Conservation (phyloP, 768 basidiomycete species). For the Russula sp. region DNA sequence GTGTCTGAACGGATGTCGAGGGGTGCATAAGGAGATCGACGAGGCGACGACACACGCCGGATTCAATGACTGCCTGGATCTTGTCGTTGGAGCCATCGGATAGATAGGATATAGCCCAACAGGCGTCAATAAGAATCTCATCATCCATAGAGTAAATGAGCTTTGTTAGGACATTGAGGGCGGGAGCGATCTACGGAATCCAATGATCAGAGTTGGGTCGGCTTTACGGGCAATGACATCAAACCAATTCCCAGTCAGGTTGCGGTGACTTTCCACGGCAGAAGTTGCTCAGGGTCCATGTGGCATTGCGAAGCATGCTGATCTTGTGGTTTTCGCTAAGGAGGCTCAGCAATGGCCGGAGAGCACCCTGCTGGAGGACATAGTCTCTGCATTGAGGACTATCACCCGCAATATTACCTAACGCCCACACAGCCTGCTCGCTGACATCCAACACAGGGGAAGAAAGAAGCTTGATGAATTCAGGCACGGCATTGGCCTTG, state of each 20-base stretch:
- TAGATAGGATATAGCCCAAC: slow-evolving; percentile 99
- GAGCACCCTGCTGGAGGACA: slow-evolving; percentile 87
- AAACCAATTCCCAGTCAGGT: slow-evolving; percentile 93
- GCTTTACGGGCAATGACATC: slow-evolving; percentile 26
- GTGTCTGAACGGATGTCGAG: slow-evolving; percentile 95
- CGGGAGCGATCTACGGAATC: slow-evolving; percentile 82
- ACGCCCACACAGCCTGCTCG: slow-evolving; percentile 99
- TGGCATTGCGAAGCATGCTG: slow-evolving; percentile 97
- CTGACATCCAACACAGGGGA: slow-evolving; percentile 95
- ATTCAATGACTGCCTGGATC: slow-evolving; percentile 99
- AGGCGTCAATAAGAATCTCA: slow-evolving; percentile 98
- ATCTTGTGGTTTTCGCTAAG: slow-evolving; percentile 97
- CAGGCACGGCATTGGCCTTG: slow-evolving; percentile 86
- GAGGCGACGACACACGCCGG: slow-evolving; percentile 93
- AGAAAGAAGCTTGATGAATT: slow-evolving; percentile 94
- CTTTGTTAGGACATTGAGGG: slow-evolving; percentile 94
- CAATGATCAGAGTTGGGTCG: slow-evolving; percentile 19
- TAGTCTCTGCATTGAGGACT: slow-evolving; percentile 97
- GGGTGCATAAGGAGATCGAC: slow-evolving; percentile 96
- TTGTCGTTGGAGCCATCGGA: slow-evolving; percentile 99
- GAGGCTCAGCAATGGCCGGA: slow-evolving; percentile 84
- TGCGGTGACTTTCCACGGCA: slow-evolving; percentile 97
- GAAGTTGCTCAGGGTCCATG: slow-evolving; percentile 99
- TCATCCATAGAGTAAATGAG: slow-evolving; percentile 98
- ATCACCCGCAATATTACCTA: slow-evolving; percentile 99